Percentiles rank a stretch among this genome's conserved stretches.
Conservation (phyloP, 2,329 filamentous ascomycete species). For the Ophidiomyces ophidiicola region DNA sequence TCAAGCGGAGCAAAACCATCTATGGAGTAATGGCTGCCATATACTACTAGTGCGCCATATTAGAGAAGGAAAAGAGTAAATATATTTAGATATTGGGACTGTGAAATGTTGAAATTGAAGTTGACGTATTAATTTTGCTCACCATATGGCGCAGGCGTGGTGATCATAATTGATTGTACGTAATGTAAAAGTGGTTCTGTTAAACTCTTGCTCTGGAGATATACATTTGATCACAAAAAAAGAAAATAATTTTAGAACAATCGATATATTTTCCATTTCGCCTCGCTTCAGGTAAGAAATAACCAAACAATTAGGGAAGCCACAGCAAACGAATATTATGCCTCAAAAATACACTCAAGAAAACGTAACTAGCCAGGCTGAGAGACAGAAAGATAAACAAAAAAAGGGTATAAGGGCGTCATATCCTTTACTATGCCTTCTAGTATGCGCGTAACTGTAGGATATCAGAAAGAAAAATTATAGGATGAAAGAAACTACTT, state of each 20-base stretch:
- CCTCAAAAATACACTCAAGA: not conserved
- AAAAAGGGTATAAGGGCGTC: too few species aligned
- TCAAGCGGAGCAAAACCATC: too few species aligned
- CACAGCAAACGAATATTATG: not conserved
- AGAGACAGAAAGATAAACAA: not conserved
- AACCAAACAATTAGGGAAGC: conserved; percentile 1
- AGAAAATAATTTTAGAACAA: not conserved
- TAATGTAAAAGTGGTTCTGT: too few species aligned
- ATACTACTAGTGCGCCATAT: conserved; percentile 71
- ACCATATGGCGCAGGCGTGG: too few species aligned
- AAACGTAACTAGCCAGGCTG: not conserved
- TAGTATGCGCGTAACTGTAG: too few species aligned
- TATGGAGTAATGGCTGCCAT: too few species aligned
- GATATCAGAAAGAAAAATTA: not conserved
- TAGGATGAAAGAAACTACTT: conserved; percentile 8
- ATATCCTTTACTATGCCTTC: too few species aligned
- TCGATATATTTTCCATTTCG: not conserved
- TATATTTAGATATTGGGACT: conserved; percentile 37
- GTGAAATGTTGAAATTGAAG: conserved; percentile 33
- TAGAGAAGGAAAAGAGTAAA: conserved; percentile 39
- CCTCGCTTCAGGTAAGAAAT: conserved; percentile 4
- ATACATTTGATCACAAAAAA: conserved; percentile 1
- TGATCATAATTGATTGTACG: conserved; percentile 11
- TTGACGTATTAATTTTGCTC: not conserved
- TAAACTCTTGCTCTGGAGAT: not conserved